phyloP scores from a whole-genome alignment of 805 yeast genomes.

The Sugiyamaella floridensis region DNA sequence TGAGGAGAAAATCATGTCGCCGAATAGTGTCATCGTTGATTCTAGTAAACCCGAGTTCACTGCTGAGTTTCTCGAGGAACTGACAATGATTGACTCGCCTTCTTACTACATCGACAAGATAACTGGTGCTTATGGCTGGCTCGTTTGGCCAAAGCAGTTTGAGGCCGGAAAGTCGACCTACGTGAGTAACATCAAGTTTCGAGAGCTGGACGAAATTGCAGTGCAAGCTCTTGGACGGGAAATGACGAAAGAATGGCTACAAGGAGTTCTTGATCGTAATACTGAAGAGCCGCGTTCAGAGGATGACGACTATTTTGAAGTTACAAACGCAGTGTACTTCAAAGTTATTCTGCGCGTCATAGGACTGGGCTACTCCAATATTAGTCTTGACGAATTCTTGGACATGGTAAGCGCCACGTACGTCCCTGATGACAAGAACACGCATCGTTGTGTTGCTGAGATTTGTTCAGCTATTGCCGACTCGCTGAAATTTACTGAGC shows the following conservation, averaged over 20 bases:
- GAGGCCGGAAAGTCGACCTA: slow-evolving; percentile 27
- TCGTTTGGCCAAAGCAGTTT: slow-evolving; percentile 61
- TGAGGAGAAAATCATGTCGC: slow-evolving; percentile 34
- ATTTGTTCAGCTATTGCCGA: slow-evolving; percentile 56
- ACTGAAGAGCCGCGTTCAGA: slow-evolving; percentile 50
- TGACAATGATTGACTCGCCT: slow-evolving; percentile 43
- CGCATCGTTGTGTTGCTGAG: slow-evolving; percentile 72
- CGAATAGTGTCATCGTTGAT: slow-evolving; percentile 38
- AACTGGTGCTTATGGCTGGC: slow-evolving; percentile 48
- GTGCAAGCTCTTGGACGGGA: slow-evolving; percentile 39
- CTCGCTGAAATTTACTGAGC: slow-evolving; percentile 20
- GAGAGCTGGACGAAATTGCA: slow-evolving; percentile 32
- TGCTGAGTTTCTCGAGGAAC: slow-evolving; percentile 43
- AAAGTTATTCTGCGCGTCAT: slow-evolving; percentile 44
- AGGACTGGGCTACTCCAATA: slow-evolving; percentile 37
- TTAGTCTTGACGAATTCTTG: slow-evolving; percentile 48
- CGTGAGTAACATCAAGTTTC: slow-evolving; percentile 26
- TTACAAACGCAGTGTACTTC: slow-evolving; percentile 54
- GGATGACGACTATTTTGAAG: slow-evolving; percentile 53
- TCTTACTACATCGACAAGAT: slow-evolving; percentile 54
- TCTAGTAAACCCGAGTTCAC: slow-evolving; percentile 38
- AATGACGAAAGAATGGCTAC: slow-evolving; percentile 55
- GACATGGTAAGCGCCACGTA: slow-evolving; percentile 45
- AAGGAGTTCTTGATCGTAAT: slow-evolving; percentile 42
- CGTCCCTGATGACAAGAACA: slow-evolving; percentile 60